These are phyloP conservation scores for Paxillus ammoniavirescens DNA, from an alignment of 768 basidiomycete species.

Conservation along the genomic window DNA sequence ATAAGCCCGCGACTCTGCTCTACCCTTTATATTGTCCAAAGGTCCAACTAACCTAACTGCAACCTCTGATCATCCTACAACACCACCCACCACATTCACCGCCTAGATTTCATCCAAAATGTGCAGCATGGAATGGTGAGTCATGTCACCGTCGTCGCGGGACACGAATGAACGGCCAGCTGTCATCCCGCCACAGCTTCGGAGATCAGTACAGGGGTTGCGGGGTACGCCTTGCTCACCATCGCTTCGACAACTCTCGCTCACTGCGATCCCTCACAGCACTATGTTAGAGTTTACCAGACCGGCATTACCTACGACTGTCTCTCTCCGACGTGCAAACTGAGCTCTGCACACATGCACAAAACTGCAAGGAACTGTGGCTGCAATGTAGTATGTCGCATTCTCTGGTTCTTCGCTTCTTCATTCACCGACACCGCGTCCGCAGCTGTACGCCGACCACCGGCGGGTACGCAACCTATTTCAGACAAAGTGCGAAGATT, in stretches of 20 bases:
- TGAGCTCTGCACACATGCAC: slow-evolving; percentile 61
- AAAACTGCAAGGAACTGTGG: slow-evolving; percentile 55
- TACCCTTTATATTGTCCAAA: background rate
- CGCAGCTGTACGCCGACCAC: slow-evolving; percentile 43
- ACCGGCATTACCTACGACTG: slow-evolving; percentile 62
- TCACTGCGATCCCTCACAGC: slow-evolving; percentile 36
- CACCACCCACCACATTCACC: background rate
- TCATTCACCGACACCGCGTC: background rate
- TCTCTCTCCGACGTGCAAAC: slow-evolving; percentile 43
- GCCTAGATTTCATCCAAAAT: slow-evolving; percentile 29
- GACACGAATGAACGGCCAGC: slow-evolving; percentile 7
- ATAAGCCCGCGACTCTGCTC: slow-evolving; percentile 20
- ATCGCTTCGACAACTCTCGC: background rate
- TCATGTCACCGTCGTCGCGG: slow-evolving; percentile 7
- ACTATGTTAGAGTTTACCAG: slow-evolving; percentile 63
- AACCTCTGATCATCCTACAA: background rate
- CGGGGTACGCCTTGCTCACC: slow-evolving; percentile 27
- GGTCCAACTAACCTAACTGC: background rate
- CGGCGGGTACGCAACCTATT: slow-evolving; percentile 64
- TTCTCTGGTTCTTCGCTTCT: background rate
- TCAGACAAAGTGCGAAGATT: slow-evolving; percentile 60
- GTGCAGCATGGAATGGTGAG: slow-evolving; percentile 61
- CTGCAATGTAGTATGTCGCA: slow-evolving; percentile 42
- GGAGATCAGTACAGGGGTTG: slow-evolving; percentile 46
- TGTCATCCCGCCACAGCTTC: slow-evolving; percentile 21